Evolutionary conservation across 2,329 filamentous ascomycete species (phyloP).

Genomic region (Fusarium bulbicola): DNA sequence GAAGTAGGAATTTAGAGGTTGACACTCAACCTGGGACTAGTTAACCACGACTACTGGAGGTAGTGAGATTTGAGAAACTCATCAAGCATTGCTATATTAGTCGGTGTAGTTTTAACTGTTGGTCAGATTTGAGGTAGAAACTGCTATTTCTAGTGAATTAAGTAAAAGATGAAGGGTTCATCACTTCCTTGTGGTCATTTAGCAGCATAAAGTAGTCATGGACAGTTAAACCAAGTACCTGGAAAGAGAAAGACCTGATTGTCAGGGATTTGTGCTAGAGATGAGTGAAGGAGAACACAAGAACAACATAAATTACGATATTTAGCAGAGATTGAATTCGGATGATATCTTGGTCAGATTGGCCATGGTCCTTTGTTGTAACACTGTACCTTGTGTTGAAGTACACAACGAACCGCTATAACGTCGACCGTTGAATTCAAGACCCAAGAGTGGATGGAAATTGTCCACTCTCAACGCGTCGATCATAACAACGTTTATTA

Average conservation of each 20-base stretch:
- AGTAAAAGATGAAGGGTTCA: not conserved
- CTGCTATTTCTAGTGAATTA: rapidly evolving
- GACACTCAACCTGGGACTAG: not conserved
- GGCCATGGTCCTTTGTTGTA: rapidly evolving
- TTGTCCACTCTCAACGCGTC: not conserved
- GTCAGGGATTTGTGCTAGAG: no score
- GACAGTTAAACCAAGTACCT: not conserved
- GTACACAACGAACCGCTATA: not conserved
- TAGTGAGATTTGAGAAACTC: not conserved
- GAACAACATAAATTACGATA: rapidly evolving
- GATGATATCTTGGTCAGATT: not conserved
- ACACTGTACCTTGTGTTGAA: not conserved
- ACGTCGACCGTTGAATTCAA: not conserved
- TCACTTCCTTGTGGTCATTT: not conserved
- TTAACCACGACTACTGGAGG: not conserved
- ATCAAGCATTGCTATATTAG: not conserved
- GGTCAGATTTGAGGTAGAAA: not conserved
- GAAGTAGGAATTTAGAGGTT: not conserved
- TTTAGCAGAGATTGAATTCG: no score
- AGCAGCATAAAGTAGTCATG: not conserved
- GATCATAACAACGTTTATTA: not conserved
- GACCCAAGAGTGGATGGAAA: not conserved
- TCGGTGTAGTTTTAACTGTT: not conserved
- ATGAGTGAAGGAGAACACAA: not conserved
- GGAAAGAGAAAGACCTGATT: not conserved